Percentiles rank a stretch among this genome's conserved stretches.
Conservation (phyloP, 2,329 filamentous ascomycete genomes). For the Pestalotiopsis sp. region DNA sequence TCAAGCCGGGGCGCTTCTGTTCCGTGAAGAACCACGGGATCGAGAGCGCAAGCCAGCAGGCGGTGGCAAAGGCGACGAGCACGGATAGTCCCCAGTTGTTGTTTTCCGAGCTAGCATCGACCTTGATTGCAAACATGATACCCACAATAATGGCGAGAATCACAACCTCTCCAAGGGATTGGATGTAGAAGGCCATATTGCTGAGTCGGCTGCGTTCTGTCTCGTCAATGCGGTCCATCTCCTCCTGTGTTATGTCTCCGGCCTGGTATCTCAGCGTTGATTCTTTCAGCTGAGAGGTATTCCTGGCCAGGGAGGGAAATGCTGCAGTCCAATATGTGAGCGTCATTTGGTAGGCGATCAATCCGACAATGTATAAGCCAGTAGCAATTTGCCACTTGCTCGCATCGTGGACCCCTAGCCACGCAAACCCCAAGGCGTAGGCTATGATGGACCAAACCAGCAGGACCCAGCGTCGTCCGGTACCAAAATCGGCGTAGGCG, state of each 20-base stretch:
- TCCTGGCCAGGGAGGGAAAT: conserved; percentile 39
- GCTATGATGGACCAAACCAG: conserved; percentile 61
- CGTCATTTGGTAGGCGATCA: conserved; percentile 67
- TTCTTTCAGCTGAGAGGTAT: conserved; percentile 33
- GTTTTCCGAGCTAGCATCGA: conserved; percentile 56
- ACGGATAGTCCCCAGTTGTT: conserved; percentile 69
- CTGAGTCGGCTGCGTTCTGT: conserved; percentile 64
- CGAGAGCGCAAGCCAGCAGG: conserved; percentile 62
- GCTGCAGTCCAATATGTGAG: conserved; percentile 71
- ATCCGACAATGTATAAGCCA: conserved; percentile 65
- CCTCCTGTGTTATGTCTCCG: conserved; percentile 53
- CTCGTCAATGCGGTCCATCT: conserved; percentile 62
- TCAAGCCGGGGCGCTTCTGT: conserved; percentile 60
- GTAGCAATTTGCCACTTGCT: conserved; percentile 60
- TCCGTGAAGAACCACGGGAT: conserved; percentile 68
- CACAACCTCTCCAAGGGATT: conserved; percentile 61
- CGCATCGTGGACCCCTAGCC: conserved; percentile 63
- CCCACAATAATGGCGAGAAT: conserved; percentile 66
- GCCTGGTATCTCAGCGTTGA: conserved; percentile 30
- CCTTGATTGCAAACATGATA: conserved; percentile 60
- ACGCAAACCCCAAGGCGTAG: conserved; percentile 65
- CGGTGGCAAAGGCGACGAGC: conserved; percentile 64
- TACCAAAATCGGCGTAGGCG: conserved; percentile 63
- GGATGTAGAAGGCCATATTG: conserved; percentile 65
- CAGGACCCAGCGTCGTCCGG: conserved; percentile 62